Percentiles rank a stretch among this genome's conserved stretches.
These are phyloP conservation scores for Sistotremastrum niveocremeum DNA, from an alignment of 768 basidiomycete genomes.

Conservation along the genomic window DNA sequence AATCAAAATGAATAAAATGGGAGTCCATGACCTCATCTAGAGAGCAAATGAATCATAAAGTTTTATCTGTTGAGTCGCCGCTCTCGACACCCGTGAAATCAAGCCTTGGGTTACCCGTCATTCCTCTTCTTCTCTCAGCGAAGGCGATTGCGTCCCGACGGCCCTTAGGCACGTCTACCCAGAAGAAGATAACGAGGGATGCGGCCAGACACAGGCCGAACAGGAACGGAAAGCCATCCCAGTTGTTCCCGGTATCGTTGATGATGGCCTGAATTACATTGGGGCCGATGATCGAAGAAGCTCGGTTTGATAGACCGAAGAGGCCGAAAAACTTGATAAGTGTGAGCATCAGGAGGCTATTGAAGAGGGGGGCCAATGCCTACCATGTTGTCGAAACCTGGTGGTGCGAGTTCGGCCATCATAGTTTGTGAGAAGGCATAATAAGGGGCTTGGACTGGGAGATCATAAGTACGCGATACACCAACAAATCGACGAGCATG, in stretches of 20 bases:
- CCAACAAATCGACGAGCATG: no score
- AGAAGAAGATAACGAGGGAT: constrained; percentile 67
- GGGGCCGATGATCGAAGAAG: constrained; percentile 78
- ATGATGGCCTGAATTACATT: constrained; percentile 81
- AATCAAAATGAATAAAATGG: no score
- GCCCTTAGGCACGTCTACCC: constrained; percentile 49
- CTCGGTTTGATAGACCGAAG: constrained; percentile 72
- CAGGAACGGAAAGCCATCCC: constrained; percentile 77
- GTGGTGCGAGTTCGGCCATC: constrained; percentile 82
- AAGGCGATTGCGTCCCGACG: constrained; percentile 41
- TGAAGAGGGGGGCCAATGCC: neutral
- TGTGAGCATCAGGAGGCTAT: neutral
- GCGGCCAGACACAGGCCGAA: constrained; percentile 58
- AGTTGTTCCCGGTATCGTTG: constrained; percentile 54
- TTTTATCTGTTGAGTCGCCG: no score
- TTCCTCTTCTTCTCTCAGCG: constrained; percentile 10
- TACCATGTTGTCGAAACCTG: constrained; percentile 77
- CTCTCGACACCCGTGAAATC: no score
- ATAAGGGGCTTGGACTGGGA: constrained; percentile 60
- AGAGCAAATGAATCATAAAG: no score
- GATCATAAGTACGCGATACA: no score
- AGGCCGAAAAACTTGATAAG: constrained; percentile 65
- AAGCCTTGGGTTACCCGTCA: no score
- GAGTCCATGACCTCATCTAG: no score
- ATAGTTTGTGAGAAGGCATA: constrained; percentile 78